phyloP scores from a whole-genome alignment of 1,284 basidiomycete species.

The Agroathelia rolfsii region DNA sequence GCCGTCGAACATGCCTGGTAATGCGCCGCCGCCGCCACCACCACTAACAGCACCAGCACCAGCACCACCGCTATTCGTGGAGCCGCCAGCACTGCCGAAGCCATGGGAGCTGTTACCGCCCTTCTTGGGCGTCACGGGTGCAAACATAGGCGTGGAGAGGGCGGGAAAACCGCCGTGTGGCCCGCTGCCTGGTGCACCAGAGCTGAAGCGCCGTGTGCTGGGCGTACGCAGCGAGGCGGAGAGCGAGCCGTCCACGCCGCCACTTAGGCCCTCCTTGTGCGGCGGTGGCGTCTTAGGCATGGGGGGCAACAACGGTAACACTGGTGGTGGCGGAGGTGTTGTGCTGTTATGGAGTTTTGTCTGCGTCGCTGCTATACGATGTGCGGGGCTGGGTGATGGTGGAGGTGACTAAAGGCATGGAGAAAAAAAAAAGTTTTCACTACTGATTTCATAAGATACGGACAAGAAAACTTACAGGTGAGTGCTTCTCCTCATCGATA shows the following conservation, averaged over 20 bases:
- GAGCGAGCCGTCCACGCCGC: slow-evolving; percentile 25
- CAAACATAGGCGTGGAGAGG: slow-evolving; percentile 21
- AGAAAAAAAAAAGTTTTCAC: too few relatives aligned
- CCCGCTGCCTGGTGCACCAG: slow-evolving; percentile 20
- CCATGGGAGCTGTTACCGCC: slow-evolving; percentile 17
- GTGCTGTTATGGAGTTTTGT: background rate
- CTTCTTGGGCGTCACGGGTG: slow-evolving; percentile 50
- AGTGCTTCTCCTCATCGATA: too few relatives aligned
- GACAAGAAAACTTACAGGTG: too few relatives aligned
- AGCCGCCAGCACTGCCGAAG: slow-evolving; percentile 13
- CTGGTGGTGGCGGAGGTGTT: too few relatives aligned
- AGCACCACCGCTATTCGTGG: too few relatives aligned
- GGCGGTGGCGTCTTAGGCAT: slow-evolving; percentile 29
- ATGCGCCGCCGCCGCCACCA: too few relatives aligned
- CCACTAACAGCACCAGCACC: too few relatives aligned
- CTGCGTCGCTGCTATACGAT: background rate
- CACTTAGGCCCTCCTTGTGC: slow-evolving; percentile 25
- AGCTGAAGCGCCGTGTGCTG: slow-evolving; percentile 29
- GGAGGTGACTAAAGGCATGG: too few relatives aligned
- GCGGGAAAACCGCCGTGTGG: too few relatives aligned
- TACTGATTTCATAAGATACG: too few relatives aligned
- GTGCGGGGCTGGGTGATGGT: too few relatives aligned
- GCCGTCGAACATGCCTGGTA: too few relatives aligned
- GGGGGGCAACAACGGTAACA: slow-evolving; percentile 55
- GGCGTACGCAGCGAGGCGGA: slow-evolving; percentile 43